Evolutionary conservation across 148 eudicot genomes (phyloP), one percentile per base, ranked within the genome.

Genomic region (Pharnaceum exiguum): DNA sequence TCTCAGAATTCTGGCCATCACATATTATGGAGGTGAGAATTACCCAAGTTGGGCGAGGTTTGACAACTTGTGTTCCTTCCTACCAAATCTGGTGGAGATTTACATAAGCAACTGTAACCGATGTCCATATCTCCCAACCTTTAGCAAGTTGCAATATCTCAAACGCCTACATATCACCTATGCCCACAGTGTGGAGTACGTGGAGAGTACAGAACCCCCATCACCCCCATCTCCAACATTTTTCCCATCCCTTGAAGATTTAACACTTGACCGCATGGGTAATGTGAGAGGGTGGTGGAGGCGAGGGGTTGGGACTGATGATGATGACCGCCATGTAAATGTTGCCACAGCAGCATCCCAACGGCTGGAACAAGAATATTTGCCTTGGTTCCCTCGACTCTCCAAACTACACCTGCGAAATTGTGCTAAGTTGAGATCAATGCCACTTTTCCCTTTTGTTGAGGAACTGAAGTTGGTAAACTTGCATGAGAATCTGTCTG

Each of bases 281-380:
- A 19, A 30, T 39, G 38, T 62, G 22, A 22, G 43, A 10, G 46
- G 66, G 38, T 62, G 66, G 66, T 50, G 66, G 48, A 38, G n/a
- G n/a, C n/a, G n/a, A n/a, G n/a, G n/a, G n/a, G n/a, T n/a, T n/a
- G n/a, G n/a, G n/a, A n/a, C n/a, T n/a, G n/a, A n/a, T n/a, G n/a
- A n/a, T n/a, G n/a, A n/a, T n/a, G n/a, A n/a, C n/a, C n/a, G n/a
- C n/a, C n/a, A n/a, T n/a, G n/a, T n/a, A n/a, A n/a, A n/a, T n/a
- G n/a, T n/a, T n/a, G n/a, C n/a, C n/a, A n/a, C n/a, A n/a, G n/a
- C n/a, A n/a, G n/a, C n/a, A n/a, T n/a, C n/a, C n/a, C n/a, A n/a
- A n/a, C n/a, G n/a, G n/a, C n/a, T n/a, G n/a, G n/a, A n/a, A n/a
- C n/a, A n/a, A n/a, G n/a, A n/a, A n/a, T n/a, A n/a, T n/a, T n/a